These are phyloP conservation scores for Colletotrichum cuscutae DNA, from an alignment of 2,329 filamentous ascomycete species.

Conservation along the genomic window DNA sequence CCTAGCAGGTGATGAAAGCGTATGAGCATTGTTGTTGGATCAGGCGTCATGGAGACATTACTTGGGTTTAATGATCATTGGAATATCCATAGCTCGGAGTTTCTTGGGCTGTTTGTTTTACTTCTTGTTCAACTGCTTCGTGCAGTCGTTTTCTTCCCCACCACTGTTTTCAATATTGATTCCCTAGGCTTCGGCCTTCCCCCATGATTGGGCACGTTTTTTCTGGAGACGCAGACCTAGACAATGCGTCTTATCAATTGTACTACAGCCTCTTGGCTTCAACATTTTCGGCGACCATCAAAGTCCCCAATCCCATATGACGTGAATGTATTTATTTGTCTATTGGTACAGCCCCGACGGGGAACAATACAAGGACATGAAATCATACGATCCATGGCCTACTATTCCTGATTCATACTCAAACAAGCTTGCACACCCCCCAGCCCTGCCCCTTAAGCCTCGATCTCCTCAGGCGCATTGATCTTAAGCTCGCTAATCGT, in stretches of 20 bases:
- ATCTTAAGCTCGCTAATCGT: constrained; percentile 85
- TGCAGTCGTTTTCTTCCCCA: constrained; percentile 6
- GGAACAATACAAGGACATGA: constrained; percentile 10
- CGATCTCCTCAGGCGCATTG: constrained; percentile 54
- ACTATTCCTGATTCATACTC: constrained; percentile 20
- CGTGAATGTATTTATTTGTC: constrained; percentile 20
- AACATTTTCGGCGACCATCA: not conserved
- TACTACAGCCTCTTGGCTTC: not conserved
- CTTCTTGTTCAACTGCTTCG: constrained; percentile 24
- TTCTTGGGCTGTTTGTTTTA: constrained; percentile 22
- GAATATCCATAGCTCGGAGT: constrained; percentile 35
- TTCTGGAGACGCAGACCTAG: not conserved
- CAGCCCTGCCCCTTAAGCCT: constrained; percentile 33
- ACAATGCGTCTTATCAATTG: constrained; percentile 7
- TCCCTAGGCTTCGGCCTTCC: not conserved
- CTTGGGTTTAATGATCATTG: constrained; percentile 31
- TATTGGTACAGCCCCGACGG: constrained; percentile 30
- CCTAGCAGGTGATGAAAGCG: constrained; percentile 33
- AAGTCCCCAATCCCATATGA: not conserved
- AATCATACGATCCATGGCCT: constrained; percentile 6
- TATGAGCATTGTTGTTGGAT: constrained; percentile 26
- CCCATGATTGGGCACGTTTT: not conserved
- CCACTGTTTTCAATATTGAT: constrained; percentile 26
- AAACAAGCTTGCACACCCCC: not conserved
- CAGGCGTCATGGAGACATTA: constrained; percentile 23